These are phyloP conservation scores for Mortierella alpina DNA, from an alignment of 192 early-diverging fungal genomes.

Conservation along the genomic window DNA sequence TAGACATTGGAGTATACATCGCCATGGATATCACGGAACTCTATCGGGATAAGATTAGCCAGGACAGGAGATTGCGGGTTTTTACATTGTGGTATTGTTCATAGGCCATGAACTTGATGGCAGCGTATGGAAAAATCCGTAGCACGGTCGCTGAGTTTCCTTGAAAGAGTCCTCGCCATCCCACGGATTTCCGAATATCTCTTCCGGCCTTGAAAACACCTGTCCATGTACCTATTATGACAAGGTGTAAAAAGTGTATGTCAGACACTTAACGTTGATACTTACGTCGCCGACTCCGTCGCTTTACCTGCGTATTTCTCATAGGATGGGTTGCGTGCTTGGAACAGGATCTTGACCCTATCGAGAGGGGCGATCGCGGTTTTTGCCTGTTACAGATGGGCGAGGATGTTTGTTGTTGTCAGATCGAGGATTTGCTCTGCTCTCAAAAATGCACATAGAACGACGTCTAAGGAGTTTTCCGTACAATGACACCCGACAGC, in stretches of 20 bases:
- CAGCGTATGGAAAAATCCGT: constrained; percentile 94
- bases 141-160: constrained; percentile 93
- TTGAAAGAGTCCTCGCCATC: constrained; percentile 86
- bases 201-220: constrained; percentile 84
- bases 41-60: no score
- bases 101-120: constrained; percentile 95
- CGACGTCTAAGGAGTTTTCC: background rate
- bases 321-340: constrained; percentile 76
- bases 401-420: background rate
- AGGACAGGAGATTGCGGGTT: no score
- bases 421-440: background rate
- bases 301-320: constrained; percentile 66
- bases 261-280: background rate
- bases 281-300: background rate
- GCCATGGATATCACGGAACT: no score
- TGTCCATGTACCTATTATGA: constrained; percentile 66
- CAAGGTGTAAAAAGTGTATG: background rate
- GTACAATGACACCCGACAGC: constrained; percentile 25
- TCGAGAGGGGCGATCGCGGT: constrained; percentile 84
- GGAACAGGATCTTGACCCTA: constrained; percentile 86
- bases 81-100: constrained; percentile 81
- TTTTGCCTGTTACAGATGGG: constrained; percentile 64
- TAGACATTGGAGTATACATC: no score
- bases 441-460: background rate
- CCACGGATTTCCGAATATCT: constrained; percentile 76